A percentile compares a stretch with the other conserved stretches of the same genome.
phyloP scores from a whole-genome alignment of 768 basidiomycete genomes.

The Mycena rosella region DNA sequence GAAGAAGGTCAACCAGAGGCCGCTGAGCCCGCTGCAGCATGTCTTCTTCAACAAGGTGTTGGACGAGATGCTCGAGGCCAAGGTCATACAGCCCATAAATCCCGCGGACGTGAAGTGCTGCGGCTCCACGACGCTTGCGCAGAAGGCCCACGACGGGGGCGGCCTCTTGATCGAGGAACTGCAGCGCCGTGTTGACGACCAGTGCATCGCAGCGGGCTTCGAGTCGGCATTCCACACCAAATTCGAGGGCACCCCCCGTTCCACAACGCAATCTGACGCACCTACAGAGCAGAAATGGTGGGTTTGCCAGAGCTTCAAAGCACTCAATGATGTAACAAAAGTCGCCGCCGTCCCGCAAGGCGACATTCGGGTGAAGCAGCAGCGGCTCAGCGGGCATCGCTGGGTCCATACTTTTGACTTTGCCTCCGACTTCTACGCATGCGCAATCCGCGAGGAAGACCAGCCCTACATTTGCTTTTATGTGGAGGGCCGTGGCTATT shows the following conservation, averaged over 20 bases:
- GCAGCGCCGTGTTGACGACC: constrained; percentile 26
- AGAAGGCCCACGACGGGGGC: constrained; percentile 28
- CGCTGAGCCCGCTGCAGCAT: constrained; percentile 39
- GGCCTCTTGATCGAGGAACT: constrained; percentile 30
- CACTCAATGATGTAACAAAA: constrained; percentile 49
- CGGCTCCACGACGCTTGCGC: constrained; percentile 29
- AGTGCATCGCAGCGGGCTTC: constrained; percentile 23
- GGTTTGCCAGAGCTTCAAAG: constrained; percentile 54
- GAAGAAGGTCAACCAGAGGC: constrained; percentile 37
- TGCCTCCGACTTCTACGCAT: constrained; percentile 51
- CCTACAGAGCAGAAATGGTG: constrained; percentile 48
- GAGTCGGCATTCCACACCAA: constrained; percentile 3
- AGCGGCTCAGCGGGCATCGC: constrained; percentile 49
- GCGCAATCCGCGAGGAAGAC: constrained; percentile 35
- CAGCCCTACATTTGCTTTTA: constrained; percentile 52
- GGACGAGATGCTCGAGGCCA: constrained; percentile 42
- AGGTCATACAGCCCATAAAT: constrained; percentile 8
- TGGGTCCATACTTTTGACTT: constrained; percentile 54
- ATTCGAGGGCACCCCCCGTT: constrained; percentile 36
- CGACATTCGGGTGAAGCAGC: constrained; percentile 55
- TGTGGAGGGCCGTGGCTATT: constrained; percentile 52
- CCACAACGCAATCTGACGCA: background rate
- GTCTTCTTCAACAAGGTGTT: constrained; percentile 37
- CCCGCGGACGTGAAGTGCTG: constrained; percentile 34
- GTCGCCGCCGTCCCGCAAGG: constrained; percentile 50